These are phyloP conservation scores for Astragalus membranaceus DNA, from an alignment of 306 rosid species.

Conservation along the genomic window DNA sequence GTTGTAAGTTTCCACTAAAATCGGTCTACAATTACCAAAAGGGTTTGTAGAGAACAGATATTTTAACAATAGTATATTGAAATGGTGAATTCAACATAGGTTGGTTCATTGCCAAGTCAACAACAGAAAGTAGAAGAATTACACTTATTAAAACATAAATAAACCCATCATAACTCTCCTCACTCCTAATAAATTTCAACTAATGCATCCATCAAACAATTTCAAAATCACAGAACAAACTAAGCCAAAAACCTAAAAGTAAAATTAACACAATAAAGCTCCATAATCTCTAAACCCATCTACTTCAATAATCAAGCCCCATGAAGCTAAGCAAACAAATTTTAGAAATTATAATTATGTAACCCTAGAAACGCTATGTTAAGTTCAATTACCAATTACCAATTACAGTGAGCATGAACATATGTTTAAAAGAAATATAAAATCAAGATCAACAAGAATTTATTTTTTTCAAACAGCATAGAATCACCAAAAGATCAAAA, in stretches of 20 bases:
- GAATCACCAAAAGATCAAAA: slow-evolving; percentile 5
- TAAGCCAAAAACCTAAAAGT: background rate
- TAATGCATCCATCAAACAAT: background rate
- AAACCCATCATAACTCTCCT: background rate
- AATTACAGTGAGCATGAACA: background rate
- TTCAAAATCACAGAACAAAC: background rate
- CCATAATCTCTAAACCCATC: background rate
- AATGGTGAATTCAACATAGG: background rate
- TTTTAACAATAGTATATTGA: background rate
- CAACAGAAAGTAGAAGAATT: background rate
- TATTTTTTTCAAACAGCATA: slow-evolving; percentile 1
- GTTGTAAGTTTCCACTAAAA: background rate
- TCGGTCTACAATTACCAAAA: background rate
- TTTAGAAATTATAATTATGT: background rate
- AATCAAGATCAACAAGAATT: background rate
- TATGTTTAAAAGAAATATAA: background rate
- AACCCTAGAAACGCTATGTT: background rate
- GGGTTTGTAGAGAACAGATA: background rate
- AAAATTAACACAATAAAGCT: background rate
- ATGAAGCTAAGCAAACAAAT: background rate
- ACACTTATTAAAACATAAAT: background rate
- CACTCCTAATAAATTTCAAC: background rate
- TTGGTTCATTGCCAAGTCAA: background rate
- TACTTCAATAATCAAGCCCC: slow-evolving; percentile 13
- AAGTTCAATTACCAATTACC: background rate